A percentile compares a stretch with the other conserved stretches of the same genome.
phyloP scores from a whole-genome alignment of 257 asterid genomes.

The Handroanthus guayacan region DNA sequence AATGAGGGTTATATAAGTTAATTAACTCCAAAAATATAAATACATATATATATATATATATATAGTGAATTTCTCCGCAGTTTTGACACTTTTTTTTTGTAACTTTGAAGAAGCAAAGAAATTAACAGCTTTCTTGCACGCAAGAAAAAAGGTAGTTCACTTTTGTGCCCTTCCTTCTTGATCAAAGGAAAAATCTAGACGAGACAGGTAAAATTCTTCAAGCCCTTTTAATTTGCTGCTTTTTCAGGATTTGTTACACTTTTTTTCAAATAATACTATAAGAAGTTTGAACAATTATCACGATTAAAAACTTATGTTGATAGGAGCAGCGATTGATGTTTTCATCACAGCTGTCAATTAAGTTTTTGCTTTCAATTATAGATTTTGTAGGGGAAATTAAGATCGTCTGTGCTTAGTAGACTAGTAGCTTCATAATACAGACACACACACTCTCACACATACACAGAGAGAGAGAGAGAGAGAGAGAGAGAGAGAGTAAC shows the following conservation, averaged over 20 bases:
- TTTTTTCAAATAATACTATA: conserved; percentile 6
- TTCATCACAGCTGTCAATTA: no score
- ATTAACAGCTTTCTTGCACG: conserved; percentile 34
- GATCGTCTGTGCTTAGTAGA: conserved; percentile 3
- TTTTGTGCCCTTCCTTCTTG: conserved; percentile 38
- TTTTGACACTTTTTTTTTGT: conserved; percentile 12
- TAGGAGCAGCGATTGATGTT: no score
- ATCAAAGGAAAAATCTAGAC: conserved; percentile 40
- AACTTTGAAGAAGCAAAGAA: conserved; percentile 32
- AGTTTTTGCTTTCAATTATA: no score
- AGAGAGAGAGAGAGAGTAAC: not conserved
- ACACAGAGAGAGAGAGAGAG: no score
- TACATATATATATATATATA: conserved; percentile 32
- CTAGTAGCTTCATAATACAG: conserved; percentile 15
- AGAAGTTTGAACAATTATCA: no score
- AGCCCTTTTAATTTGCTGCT: conserved; percentile 39
- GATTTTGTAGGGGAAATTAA: conserved; percentile 35
- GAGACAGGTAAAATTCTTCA: conserved; percentile 33
- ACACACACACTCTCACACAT: no score
- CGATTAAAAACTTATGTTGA: no score
- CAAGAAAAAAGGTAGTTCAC: conserved; percentile 48
- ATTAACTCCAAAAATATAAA: not conserved
- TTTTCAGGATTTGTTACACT: conserved; percentile 13
- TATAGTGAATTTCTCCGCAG: conserved; percentile 32
- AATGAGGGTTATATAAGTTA: conserved; percentile 3